phyloP scores from a whole-genome alignment of 169 alveolate species.

The Plasmodium gaboni region DNA sequence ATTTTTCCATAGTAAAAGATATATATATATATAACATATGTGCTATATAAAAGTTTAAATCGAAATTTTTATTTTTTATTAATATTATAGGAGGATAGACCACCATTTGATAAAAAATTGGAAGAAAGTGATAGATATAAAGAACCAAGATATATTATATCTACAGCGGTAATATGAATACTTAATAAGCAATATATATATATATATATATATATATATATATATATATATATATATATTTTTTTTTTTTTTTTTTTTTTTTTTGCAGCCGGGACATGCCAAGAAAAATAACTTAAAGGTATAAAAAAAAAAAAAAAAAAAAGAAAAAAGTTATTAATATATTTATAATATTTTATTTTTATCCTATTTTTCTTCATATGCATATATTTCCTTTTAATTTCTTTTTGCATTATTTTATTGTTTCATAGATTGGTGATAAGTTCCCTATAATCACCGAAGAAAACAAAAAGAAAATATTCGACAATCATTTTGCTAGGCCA shows the following conservation, averaged over 20 bases:
- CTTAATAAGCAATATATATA: not conserved
- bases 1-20: not conserved
- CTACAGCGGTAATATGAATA: constrained; percentile 37
- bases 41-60: no score
- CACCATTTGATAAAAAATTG: constrained; percentile 69
- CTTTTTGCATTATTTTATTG: constrained; percentile 1
- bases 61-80: not conserved
- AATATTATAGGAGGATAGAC: constrained; percentile 51
- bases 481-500: constrained; percentile 83
- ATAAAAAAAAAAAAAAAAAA: not conserved
- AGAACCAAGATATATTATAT: constrained; percentile 67
- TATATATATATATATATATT: not conserved
- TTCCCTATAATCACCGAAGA: constrained; percentile 57
- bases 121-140: constrained; percentile 55
- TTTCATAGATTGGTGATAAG: constrained; percentile 62
- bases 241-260: not conserved
- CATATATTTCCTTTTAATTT: not conserved
- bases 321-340: not conserved
- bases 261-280: constrained; percentile 71
- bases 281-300: constrained; percentile 68
- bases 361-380: not conserved
- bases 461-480: constrained; percentile 66
- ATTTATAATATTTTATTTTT: not conserved
- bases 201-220: no score
- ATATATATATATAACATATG: not conserved